phyloP scores from a whole-genome alignment of 1,139 yeast genomes.

The Diutina catenulata region DNA sequence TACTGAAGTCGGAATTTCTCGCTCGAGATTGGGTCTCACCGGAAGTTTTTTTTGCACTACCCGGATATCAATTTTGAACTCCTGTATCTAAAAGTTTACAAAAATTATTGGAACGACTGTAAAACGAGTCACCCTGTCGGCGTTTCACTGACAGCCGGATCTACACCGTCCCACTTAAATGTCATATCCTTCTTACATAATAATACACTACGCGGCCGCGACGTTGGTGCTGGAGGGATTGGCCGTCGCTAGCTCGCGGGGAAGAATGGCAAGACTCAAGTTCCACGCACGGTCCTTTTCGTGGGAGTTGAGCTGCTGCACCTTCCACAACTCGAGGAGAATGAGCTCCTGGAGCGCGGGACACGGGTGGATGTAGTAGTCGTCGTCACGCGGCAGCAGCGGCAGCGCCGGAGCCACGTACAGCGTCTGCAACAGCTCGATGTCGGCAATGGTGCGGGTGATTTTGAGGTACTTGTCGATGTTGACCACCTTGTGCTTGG shows the following conservation, averaged over 20 bases:
- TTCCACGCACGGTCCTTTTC: slow-evolving; percentile 67
- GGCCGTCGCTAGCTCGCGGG: neutral
- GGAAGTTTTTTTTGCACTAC: too few relatives aligned
- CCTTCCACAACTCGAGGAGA: slow-evolving; percentile 59
- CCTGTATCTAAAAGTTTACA: too few relatives aligned
- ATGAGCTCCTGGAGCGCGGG: slow-evolving; percentile 52
- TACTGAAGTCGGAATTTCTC: too few relatives aligned
- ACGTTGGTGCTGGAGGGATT: too few relatives aligned
- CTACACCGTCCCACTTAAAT: too few relatives aligned
- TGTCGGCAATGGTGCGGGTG: slow-evolving; percentile 63
- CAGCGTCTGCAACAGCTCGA: slow-evolving; percentile 66
- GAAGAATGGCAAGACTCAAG: slow-evolving; percentile 46
- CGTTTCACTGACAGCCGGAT: too few relatives aligned
- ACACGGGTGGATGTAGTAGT: slow-evolving; percentile 26
- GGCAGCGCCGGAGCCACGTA: slow-evolving; percentile 16
- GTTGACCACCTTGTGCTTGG: slow-evolving; percentile 47
- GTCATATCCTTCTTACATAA: too few relatives aligned
- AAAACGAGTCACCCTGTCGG: too few relatives aligned
- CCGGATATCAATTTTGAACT: too few relatives aligned
- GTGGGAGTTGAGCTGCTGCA: slow-evolving; percentile 43
- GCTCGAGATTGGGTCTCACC: too few relatives aligned
- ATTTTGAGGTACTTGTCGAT: slow-evolving; percentile 73
- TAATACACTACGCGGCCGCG: too few relatives aligned
- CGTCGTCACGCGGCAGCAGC: slow-evolving; percentile 12
- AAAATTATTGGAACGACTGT: too few relatives aligned